Conservation (phyloP, 352 stramenopile species). For the Thalassiosira livingstoniorum region DNA sequence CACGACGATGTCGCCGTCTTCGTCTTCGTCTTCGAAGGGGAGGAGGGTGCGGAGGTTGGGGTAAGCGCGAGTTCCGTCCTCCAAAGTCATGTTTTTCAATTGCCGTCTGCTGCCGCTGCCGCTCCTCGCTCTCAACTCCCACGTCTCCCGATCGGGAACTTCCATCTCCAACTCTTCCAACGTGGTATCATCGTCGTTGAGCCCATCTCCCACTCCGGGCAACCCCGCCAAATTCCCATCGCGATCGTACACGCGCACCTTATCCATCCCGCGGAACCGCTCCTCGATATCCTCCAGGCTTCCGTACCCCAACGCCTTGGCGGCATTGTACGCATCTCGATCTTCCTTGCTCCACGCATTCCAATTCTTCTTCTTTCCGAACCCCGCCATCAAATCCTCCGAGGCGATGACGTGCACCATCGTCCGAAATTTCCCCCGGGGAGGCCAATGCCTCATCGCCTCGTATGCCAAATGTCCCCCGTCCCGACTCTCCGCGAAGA, state of each 20-base stretch:
- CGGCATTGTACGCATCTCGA: slow-evolving; percentile 9
- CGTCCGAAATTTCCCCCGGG: slow-evolving; percentile 48
- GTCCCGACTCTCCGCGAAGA: slow-evolving; percentile 60
- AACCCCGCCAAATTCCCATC: slow-evolving; percentile 62
- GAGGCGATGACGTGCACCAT: slow-evolving; percentile 63
- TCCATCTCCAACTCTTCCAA: slow-evolving; percentile 52
- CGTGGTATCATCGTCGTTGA: slow-evolving; percentile 58
- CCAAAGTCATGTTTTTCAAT: slow-evolving; percentile 11
- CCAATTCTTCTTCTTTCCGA: background rate
- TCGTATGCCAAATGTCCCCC: slow-evolving; percentile 67
- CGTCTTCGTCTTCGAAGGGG: slow-evolving; percentile 63
- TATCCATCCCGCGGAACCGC: slow-evolving; percentile 48
- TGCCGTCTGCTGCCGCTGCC: background rate
- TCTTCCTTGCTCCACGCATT: background rate
- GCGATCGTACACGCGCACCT: slow-evolving; percentile 63
- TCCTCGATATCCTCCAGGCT: slow-evolving; percentile 57
- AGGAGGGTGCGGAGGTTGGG: slow-evolving; percentile 43
- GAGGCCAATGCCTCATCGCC: slow-evolving; percentile 62
- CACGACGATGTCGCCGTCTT: slow-evolving; percentile 56
- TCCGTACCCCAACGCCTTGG: slow-evolving; percentile 59
- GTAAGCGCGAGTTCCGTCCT: slow-evolving; percentile 42
- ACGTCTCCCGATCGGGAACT: slow-evolving; percentile 50
- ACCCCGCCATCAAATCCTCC: slow-evolving; percentile 17
- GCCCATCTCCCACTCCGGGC: slow-evolving; percentile 27
- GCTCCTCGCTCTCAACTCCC: slow-evolving; percentile 42